These are phyloP conservation scores for Annulohypoxylon maeteangense DNA, from an alignment of 495 filamentous ascomycete genomes.

Conservation along the genomic window DNA sequence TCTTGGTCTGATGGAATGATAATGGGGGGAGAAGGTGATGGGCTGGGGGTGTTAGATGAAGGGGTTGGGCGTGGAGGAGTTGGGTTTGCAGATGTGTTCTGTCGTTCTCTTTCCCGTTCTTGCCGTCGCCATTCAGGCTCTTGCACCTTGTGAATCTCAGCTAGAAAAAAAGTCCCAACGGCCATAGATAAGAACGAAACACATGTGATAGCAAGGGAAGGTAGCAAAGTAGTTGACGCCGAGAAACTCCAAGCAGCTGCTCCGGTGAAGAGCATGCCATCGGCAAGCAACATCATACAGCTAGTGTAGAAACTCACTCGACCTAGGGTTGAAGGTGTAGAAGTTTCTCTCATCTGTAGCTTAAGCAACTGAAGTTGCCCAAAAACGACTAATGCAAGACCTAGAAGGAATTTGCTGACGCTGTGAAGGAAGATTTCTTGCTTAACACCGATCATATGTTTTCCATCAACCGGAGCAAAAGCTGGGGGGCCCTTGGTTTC, in stretches of 20 bases:
- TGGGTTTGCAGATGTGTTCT: slow-evolving; percentile 30
- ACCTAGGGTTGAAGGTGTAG: slow-evolving; percentile 92
- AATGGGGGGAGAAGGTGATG: slow-evolving; percentile 63
- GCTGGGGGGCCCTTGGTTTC: slow-evolving; percentile 85
- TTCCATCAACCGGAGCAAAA: slow-evolving; percentile 68
- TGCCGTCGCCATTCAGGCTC: slow-evolving; percentile 78
- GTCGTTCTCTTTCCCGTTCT: slow-evolving; percentile 60
- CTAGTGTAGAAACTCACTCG: slow-evolving; percentile 91
- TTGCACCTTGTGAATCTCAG: slow-evolving; percentile 88
- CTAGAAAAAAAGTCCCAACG: slow-evolving; percentile 83
- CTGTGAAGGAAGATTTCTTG: slow-evolving; percentile 75
- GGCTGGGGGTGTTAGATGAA: slow-evolving; percentile 62
- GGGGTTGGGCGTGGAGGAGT: slow-evolving; percentile 67
- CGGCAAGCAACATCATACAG: slow-evolving; percentile 84
- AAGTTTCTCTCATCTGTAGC: slow-evolving; percentile 88
- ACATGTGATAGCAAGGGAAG: slow-evolving; percentile 78
- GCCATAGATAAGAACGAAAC: slow-evolving; percentile 71
- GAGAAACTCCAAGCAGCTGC: slow-evolving; percentile 73
- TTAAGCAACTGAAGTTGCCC: slow-evolving; percentile 80
- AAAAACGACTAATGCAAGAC: slow-evolving; percentile 70
- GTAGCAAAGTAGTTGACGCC: slow-evolving; percentile 70
- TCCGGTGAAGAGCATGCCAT: slow-evolving; percentile 72
- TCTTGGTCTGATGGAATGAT: slow-evolving; percentile 90
- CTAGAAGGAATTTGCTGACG: slow-evolving; percentile 73
- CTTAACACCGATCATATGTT: slow-evolving; percentile 82